These are phyloP conservation scores for Jatropha curcas DNA, from an alignment of 345 rosid species.

Conservation along the genomic window DNA sequence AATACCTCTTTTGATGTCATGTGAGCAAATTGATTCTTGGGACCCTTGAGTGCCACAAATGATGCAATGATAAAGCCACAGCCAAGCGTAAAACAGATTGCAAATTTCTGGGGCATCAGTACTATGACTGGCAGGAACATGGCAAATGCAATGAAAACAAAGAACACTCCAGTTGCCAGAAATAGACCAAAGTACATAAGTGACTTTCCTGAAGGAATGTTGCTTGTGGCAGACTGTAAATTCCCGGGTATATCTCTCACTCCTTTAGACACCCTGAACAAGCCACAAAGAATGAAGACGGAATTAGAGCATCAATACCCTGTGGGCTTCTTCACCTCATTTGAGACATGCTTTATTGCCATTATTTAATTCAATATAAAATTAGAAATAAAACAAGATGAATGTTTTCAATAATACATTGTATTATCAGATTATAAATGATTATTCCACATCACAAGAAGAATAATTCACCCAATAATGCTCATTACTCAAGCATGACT, in stretches of 20 bases:
- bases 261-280: slow-evolving; percentile 82
- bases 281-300: neutral
- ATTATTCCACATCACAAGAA: neutral
- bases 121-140: slow-evolving; percentile 95
- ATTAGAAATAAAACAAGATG: neutral
- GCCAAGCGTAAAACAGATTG: slow-evolving; percentile 89
- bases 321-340: neutral
- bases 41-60: slow-evolving; percentile 89
- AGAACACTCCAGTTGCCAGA: slow-evolving; percentile 80
- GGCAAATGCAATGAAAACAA: slow-evolving; percentile 77
- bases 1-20: slow-evolving; percentile 87
- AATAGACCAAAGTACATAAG: slow-evolving; percentile 83
- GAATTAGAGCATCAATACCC: neutral
- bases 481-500: neutral
- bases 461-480: neutral
- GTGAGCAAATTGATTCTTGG: slow-evolving; percentile 70
- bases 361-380: neutral
- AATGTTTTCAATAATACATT: neutral
- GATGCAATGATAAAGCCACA: slow-evolving; percentile 82
- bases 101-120: slow-evolving; percentile 92
- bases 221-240: slow-evolving; percentile 83
- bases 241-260: slow-evolving; percentile 82
- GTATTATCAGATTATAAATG: neutral
- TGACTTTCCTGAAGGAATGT: slow-evolving; percentile 87
- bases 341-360: neutral